phyloP scores from a whole-genome alignment of 163 green algal species.

The Scenedesmus sp. region DNA sequence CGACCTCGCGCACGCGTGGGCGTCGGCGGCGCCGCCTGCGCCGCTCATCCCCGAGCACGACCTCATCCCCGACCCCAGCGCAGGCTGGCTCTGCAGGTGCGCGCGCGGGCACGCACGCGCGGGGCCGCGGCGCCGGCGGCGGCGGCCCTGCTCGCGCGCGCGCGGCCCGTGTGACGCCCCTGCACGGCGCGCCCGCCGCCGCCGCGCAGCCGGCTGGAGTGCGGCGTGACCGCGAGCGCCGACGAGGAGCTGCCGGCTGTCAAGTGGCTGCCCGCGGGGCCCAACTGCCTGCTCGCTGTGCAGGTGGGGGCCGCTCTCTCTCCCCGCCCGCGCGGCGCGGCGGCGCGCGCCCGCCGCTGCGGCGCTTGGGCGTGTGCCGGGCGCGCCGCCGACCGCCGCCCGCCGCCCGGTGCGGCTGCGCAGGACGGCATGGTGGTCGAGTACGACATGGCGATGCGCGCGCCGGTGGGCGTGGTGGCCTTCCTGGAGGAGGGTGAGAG shows the following conservation, averaged over 20 bases:
- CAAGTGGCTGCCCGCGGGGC: conserved; percentile 69
- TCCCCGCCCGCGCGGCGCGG: too few relatives aligned
- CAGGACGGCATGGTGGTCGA: conserved; percentile 76
- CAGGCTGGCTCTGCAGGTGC: conserved; percentile 80
- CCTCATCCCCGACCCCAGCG: conserved; percentile 68
- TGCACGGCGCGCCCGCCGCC: too few relatives aligned
- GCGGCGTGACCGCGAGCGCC: conserved; percentile 36
- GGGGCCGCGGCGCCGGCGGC: too few relatives aligned
- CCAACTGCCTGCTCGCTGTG: conserved; percentile 64
- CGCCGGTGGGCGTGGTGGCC: conserved; percentile 69
- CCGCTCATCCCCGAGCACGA: conserved; percentile 60
- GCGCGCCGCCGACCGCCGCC: too few relatives aligned
- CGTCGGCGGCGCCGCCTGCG: conserved; percentile 4
- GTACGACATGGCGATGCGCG: conserved; percentile 65
- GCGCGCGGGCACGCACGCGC: too few relatives aligned
- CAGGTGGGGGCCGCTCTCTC: too few relatives aligned
- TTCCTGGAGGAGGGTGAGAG: conserved; percentile 56
- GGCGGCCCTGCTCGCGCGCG: too few relatives aligned
- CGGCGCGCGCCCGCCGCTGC: too few relatives aligned
- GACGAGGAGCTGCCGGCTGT: background rate
- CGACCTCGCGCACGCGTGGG: conserved; percentile 64
- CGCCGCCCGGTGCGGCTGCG: too few relatives aligned
- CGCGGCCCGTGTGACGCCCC: too few relatives aligned
- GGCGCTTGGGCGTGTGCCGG: too few relatives aligned
- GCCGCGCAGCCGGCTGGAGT: conserved; percentile 68